Evolutionary conservation across 2,329 filamentous ascomycete genomes (phyloP).

Genomic region (Penicillium crustosum): DNA sequence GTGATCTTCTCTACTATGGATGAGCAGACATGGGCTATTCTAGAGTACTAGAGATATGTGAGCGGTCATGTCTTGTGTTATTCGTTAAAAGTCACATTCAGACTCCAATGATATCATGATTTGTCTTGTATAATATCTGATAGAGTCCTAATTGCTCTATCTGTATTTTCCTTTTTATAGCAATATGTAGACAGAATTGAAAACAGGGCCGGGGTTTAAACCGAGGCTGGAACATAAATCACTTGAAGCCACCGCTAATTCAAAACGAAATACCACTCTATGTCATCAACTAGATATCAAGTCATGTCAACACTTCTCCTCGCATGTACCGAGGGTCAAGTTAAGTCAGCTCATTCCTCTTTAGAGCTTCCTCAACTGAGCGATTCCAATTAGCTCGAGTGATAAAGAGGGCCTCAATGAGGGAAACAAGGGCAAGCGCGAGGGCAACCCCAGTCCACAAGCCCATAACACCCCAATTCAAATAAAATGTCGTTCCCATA

Average conservation of each 20-base stretch:
- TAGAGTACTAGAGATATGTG: conserved; percentile 53
- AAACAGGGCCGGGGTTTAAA: background rate
- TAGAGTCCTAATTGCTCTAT: background rate
- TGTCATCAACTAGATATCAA: conserved; percentile 1
- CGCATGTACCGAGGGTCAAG: background rate
- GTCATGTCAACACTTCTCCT: background rate
- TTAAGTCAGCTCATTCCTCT: conserved; percentile 49
- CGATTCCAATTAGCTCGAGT: conserved; percentile 55
- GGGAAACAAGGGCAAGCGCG: conserved; percentile 61
- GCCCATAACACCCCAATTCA: conserved; percentile 74
- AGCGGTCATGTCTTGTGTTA: conserved; percentile 32
- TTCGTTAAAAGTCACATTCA: conserved; percentile 9
- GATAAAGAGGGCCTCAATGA: conserved; percentile 59
- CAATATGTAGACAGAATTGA: background rate
- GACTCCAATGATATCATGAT: conserved; percentile 30
- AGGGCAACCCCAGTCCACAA: conserved; percentile 78
- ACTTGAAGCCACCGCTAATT: background rate
- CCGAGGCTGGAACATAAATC: background rate
- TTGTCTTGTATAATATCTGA: conserved; percentile 2
- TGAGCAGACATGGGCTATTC: conserved; percentile 85
- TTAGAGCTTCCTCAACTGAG: conserved; percentile 61
- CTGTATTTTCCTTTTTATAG: background rate
- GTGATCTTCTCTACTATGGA: conserved; percentile 89
- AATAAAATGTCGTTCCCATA: conserved; percentile 72
- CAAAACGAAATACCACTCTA: background rate